Percentiles rank a stretch among this genome's conserved stretches.
Conservation (phyloP, 2,329 filamentous ascomycete species). For the Chaetoscypha palmicola region DNA sequence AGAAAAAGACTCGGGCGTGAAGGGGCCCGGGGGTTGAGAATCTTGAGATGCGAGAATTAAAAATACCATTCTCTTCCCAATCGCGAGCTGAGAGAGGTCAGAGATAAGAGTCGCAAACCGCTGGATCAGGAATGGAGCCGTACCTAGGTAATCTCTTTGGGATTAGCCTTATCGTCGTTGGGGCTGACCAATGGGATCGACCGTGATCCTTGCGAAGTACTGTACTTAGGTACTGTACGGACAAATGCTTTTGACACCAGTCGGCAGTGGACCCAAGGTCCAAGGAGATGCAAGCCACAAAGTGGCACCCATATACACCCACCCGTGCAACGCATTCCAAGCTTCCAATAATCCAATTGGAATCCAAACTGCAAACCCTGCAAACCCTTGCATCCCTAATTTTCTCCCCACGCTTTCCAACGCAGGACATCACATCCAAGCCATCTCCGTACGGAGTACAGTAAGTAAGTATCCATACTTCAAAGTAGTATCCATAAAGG, state of each 20-base stretch:
- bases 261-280: constrained; percentile 1
- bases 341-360: not conserved
- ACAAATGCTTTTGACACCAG: constrained; percentile 8
- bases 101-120: constrained; percentile 16
- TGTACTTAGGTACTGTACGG: too few relatives aligned
- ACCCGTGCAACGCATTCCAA: not conserved
- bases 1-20: too few relatives aligned
- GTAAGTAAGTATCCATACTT: too few relatives aligned
- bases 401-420: too few relatives aligned
- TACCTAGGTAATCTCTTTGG: not conserved
- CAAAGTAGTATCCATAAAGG: too few relatives aligned
- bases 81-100: constrained; percentile 10
- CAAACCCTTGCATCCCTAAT: too few relatives aligned
- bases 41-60: constrained; percentile 5
- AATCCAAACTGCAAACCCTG: not conserved
- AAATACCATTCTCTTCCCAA: constrained; percentile 1
- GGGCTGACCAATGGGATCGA: constrained; percentile 3
- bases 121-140: constrained; percentile 1
- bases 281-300: not conserved
- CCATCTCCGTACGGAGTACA: too few relatives aligned
- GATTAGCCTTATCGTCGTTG: constrained; percentile 15
- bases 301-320: not conserved
- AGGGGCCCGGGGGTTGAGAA: too few relatives aligned
- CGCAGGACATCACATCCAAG: too few relatives aligned
- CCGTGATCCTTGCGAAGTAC: constrained; percentile 1